Evolutionary conservation across 805 yeast genomes (phyloP), one percentile per base, ranked within the genome.

Genomic region (Teunomyces tritomae): DNA sequence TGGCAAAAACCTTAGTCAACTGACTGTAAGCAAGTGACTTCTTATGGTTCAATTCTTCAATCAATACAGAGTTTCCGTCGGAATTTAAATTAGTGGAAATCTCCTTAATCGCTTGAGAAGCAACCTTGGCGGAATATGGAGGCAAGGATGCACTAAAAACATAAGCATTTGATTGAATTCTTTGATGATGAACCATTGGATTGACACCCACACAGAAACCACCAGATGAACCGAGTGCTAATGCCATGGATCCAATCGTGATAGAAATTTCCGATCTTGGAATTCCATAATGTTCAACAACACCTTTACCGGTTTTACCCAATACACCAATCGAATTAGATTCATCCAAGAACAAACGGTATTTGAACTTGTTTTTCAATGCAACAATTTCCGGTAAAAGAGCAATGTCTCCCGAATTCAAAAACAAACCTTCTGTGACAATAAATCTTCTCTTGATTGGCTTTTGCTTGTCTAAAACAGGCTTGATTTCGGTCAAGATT

Each of bases 141-240:
- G 99, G 98, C 63, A 92, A 79, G 1, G 97, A 80, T 6, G 99
- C 99, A 59, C 96, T 87, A 65, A 89, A 94, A 51, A 94, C 94
- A 63, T 89, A 94, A 2, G 96, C 97, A 54, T 77, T 76, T 10
- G 96, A 88, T 20, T 89, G 86, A 58, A 94, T 85, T 64, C 96
- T 83, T 75, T 94, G 99, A 70, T 92, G 96, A 57, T 84, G 84
- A 29, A 90, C 82, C 89, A 94, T 89, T 47, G 85, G 85, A 24
- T 72, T 67, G 36, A 80, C 85, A 49, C 98, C 99, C 27, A 88
- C 87, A 62, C 96, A 94, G 70, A 89, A 92, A 0, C 96, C 98
- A 54, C 99, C 99, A 43, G 92, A 83, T 1, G 94, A 77, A 7
- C 89, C 92, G 54, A 92, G 76, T 0, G 96, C 76, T 39, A 78